These are phyloP conservation scores for Globisporangium sylvaticum DNA, from an alignment of 352 stramenopile genomes.

Conservation along the genomic window DNA sequence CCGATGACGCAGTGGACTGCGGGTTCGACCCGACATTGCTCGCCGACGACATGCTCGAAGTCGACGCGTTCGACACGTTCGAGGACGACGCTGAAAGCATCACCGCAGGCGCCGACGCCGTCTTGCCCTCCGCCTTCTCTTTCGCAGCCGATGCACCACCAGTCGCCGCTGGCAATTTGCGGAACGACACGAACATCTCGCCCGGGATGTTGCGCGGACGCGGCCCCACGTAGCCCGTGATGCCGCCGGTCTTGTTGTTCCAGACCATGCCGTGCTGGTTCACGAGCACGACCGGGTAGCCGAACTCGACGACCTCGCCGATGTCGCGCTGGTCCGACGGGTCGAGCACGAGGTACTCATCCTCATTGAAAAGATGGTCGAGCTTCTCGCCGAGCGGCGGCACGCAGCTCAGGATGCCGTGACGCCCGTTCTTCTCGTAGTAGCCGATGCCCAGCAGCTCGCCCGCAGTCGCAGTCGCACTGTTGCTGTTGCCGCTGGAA, in stretches of 20 bases:
- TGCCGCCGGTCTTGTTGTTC: conserved; percentile 88
- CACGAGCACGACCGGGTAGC: conserved; percentile 72
- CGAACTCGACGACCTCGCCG: conserved; percentile 63
- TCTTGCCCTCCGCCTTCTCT: conserved; percentile 13
- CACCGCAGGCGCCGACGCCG: conserved; percentile 12
- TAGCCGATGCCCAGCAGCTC: conserved; percentile 58
- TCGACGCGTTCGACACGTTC: conserved; percentile 3
- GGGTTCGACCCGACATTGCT: not conserved
- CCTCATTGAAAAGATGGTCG: conserved; percentile 75
- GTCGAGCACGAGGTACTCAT: conserved; percentile 78
- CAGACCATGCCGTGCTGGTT: conserved; percentile 83
- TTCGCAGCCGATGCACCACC: not conserved
- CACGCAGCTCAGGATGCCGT: conserved; percentile 80
- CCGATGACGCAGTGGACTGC: conserved; percentile 10
- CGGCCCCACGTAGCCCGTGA: conserved; percentile 80
- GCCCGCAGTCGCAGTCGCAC: not conserved
- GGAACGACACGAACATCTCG: conserved; percentile 80
- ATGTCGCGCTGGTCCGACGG: conserved; percentile 36
- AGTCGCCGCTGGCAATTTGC: not conserved
- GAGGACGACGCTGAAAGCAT: conserved; percentile 13
- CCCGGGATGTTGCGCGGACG: conserved; percentile 56
- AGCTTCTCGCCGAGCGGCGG: conserved; percentile 68
- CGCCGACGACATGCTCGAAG: conserved; percentile 11
- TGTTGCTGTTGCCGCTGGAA: not conserved
- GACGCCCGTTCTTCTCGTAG: conserved; percentile 85